phyloP scores from a whole-genome alignment of 257 asterid species.

The Galeopsis tetrahit region DNA sequence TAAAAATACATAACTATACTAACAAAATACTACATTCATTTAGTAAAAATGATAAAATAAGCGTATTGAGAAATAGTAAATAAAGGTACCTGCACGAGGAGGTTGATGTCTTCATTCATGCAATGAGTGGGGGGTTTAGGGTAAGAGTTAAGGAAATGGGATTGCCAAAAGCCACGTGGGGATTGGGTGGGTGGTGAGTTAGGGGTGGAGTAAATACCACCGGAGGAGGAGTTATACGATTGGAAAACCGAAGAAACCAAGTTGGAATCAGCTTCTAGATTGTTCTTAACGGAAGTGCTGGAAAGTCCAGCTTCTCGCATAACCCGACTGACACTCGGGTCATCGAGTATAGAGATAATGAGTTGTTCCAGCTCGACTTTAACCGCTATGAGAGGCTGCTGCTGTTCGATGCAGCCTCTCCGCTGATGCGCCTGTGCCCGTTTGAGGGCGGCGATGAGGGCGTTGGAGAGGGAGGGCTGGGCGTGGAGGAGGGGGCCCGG shows the following conservation, averaged over 20 bases:
- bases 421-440: slow-evolving; percentile 85
- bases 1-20: too few relatives aligned
- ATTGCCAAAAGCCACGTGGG: slow-evolving; percentile 37
- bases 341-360: slow-evolving; percentile 73
- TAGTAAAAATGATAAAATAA: too few relatives aligned
- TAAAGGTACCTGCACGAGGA: too few relatives aligned
- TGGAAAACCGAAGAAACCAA: slow-evolving; percentile 59
- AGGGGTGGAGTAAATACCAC: slow-evolving; percentile 76
- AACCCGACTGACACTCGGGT: slow-evolving; percentile 84
- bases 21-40: too few relatives aligned
- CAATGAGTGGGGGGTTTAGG: slow-evolving; percentile 35
- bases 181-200: slow-evolving; percentile 59
- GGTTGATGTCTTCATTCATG: slow-evolving; percentile 38
- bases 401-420: slow-evolving; percentile 71
- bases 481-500: slow-evolving; percentile 68
- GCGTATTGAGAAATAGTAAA: too few relatives aligned
- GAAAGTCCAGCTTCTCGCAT: slow-evolving; percentile 93
- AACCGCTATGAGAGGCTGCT: slow-evolving; percentile 55
- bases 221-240: slow-evolving; percentile 47
- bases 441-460: slow-evolving; percentile 78
- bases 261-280: slow-evolving; percentile 46
- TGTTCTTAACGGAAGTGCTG: slow-evolving; percentile 59
- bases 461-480: slow-evolving; percentile 80
- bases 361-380: slow-evolving; percentile 84
- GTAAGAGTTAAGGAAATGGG: slow-evolving; percentile 14